phyloP scores from a whole-genome alignment of 345 rosid genomes.

The Hibiscus trionum region DNA sequence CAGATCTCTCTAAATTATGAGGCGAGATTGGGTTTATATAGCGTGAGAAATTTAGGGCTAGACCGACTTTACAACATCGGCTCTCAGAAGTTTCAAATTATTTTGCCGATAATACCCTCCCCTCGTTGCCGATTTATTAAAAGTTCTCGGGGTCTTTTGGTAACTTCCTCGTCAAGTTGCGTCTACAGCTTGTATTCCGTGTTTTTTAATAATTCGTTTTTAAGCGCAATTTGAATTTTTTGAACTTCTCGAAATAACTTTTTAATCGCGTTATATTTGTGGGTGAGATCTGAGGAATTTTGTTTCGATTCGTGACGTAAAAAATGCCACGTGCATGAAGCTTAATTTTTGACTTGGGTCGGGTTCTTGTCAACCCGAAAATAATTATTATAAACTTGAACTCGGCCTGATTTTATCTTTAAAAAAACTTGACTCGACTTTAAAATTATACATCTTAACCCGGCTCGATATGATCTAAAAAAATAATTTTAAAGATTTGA shows the following conservation, averaged over 20 bases:
- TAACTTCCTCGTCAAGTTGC: not conserved
- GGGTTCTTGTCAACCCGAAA: too few species aligned
- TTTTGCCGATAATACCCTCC: constrained; percentile 2
- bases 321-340: not conserved
- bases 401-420: too few species aligned
- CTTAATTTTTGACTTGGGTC: not conserved
- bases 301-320: not conserved
- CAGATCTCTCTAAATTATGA: not conserved
- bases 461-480: too few species aligned
- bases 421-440: too few species aligned
- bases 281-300: not conserved
- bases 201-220: not conserved
- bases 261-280: not conserved
- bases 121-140: not conserved
- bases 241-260: not conserved
- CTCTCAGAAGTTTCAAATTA: not conserved
- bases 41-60: not conserved
- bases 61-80: not conserved
- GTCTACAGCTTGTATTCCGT: not conserved
- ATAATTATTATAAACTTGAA: too few species aligned
- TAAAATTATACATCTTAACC: too few species aligned
- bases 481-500: too few species aligned
- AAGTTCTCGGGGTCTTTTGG: not conserved
- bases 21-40: not conserved
- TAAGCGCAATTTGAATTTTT: not conserved